Conservation (phyloP, 1,284 basidiomycete genomes). For the Vanrija sp. region DNA sequence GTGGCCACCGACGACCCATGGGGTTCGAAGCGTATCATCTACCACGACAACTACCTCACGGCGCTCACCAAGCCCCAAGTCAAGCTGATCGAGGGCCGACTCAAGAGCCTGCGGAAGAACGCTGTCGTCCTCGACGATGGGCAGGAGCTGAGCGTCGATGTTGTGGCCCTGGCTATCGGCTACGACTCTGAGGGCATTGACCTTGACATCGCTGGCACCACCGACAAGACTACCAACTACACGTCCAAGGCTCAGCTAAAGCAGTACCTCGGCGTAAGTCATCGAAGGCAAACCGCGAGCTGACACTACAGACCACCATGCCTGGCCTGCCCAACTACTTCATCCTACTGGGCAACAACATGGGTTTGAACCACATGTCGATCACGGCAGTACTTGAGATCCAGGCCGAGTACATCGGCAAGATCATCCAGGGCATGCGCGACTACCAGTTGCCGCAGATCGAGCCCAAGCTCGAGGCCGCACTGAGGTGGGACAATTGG, state of each 20-base stretch:
- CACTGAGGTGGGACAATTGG: not conserved
- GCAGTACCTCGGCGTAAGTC: slow-evolving; percentile 1
- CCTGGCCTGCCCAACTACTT: slow-evolving; percentile 21
- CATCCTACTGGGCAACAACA: slow-evolving; percentile 13
- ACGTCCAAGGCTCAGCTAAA: not conserved
- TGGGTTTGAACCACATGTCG: slow-evolving; percentile 1
- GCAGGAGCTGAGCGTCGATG: slow-evolving; percentile 11
- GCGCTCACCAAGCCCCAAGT: slow-evolving; percentile 25
- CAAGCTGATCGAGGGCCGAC: slow-evolving; percentile 11
- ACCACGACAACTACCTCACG: slow-evolving; percentile 22
- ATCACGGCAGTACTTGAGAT: slow-evolving; percentile 1
- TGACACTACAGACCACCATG: not conserved
- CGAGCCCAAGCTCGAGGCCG: not conserved
- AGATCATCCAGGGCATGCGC: slow-evolving; percentile 1
- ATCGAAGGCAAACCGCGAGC: too few species aligned
- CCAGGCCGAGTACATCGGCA: slow-evolving; percentile 3
- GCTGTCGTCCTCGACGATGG: slow-evolving; percentile 18
- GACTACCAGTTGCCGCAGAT: not conserved
- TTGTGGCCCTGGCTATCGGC: slow-evolving; percentile 8
- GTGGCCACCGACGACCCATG: slow-evolving; percentile 15
- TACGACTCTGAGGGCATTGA: slow-evolving; percentile 1
- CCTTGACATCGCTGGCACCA: slow-evolving; percentile 1
- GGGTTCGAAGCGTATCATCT: slow-evolving; percentile 24
- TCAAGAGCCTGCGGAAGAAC: slow-evolving; percentile 4
- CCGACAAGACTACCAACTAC: not conserved